Conservation (phyloP, 129 eudicot genomes). For the Flaveria bidentis region DNA sequence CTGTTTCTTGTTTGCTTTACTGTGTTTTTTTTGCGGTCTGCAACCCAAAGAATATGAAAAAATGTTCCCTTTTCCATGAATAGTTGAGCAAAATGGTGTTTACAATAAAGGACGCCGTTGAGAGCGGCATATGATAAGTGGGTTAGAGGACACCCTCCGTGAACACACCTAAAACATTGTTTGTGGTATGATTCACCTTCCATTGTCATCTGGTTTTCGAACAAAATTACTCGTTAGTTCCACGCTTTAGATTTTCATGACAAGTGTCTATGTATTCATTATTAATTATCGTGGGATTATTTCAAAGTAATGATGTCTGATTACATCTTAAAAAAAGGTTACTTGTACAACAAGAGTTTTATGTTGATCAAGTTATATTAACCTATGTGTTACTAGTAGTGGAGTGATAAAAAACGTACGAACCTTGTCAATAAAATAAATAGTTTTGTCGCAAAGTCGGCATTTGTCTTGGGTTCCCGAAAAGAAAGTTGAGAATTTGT, state of each 20-base stretch:
- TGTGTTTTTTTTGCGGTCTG: slow-evolving; percentile 38
- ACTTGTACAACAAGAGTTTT: no score
- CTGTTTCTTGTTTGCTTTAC: background rate
- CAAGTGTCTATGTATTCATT: no score
- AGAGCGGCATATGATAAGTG: slow-evolving; percentile 87
- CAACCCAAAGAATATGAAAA: slow-evolving; percentile 65
- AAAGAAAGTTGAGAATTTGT: slow-evolving; percentile 67
- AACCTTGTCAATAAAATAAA: slow-evolving; percentile 57
- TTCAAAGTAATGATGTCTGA: no score
- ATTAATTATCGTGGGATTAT: no score
- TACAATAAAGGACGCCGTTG: slow-evolving; percentile 68
- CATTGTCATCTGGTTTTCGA: slow-evolving; percentile 51
- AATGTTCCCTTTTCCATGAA: slow-evolving; percentile 89
- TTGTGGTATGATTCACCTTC: slow-evolving; percentile 84
- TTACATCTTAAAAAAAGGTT: no score
- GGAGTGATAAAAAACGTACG: background rate
- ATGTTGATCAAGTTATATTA: no score
- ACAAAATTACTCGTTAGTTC: no score
- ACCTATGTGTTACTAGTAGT: no score
- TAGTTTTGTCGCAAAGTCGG: slow-evolving; percentile 70
- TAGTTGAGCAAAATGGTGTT: slow-evolving; percentile 82
- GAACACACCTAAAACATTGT: slow-evolving; percentile 45
- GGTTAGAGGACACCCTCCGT: slow-evolving; percentile 61
- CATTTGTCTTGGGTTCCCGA: slow-evolving; percentile 93
- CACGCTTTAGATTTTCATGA: no score